Conservation (phyloP, 2,329 filamentous ascomycete genomes). For the Teratosphaeriaceae sp. region DNA sequence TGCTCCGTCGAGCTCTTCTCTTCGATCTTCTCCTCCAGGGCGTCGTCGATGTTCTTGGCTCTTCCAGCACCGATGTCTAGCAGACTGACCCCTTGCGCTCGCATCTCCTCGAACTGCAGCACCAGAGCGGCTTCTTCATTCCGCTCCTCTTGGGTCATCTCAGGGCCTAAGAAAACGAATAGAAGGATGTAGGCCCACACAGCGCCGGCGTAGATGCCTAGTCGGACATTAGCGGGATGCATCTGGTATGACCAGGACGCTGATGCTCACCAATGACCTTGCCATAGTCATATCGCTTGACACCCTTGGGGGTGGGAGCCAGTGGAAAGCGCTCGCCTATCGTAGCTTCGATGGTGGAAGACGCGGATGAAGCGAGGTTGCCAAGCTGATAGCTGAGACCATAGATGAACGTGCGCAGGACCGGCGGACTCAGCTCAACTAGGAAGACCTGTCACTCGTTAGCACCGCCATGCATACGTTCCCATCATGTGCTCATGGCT, state of each 20-base stretch:
- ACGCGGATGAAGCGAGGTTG: conserved; percentile 31
- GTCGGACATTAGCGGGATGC: background rate
- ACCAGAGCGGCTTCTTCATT: conserved; percentile 15
- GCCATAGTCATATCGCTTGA: conserved; percentile 32
- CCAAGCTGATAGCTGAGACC: conserved; percentile 35
- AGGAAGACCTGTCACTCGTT: conserved; percentile 26
- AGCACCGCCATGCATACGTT: background rate
- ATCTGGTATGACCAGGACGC: background rate
- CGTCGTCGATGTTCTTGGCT: conserved; percentile 7
- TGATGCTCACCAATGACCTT: conserved; percentile 26
- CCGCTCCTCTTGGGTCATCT: conserved; percentile 22
- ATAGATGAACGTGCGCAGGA: conserved; percentile 30
- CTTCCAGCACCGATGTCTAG: conserved; percentile 13
- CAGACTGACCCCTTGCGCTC: conserved; percentile 13
- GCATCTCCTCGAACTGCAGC: conserved; percentile 15
- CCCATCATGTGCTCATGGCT: background rate
- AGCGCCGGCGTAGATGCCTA: conserved; percentile 14
- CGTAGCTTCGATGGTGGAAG: conserved; percentile 32
- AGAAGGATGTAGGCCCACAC: conserved; percentile 26
- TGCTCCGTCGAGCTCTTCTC: background rate
- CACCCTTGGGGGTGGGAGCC: conserved; percentile 20
- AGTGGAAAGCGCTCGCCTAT: conserved; percentile 33
- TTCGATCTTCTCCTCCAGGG: conserved; percentile 7
- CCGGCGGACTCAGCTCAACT: conserved; percentile 30
- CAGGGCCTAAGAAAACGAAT: conserved; percentile 29